Evolutionary conservation across 2,329 filamentous ascomycete genomes (phyloP).

Genomic region (Colletotrichum trifolii): DNA sequence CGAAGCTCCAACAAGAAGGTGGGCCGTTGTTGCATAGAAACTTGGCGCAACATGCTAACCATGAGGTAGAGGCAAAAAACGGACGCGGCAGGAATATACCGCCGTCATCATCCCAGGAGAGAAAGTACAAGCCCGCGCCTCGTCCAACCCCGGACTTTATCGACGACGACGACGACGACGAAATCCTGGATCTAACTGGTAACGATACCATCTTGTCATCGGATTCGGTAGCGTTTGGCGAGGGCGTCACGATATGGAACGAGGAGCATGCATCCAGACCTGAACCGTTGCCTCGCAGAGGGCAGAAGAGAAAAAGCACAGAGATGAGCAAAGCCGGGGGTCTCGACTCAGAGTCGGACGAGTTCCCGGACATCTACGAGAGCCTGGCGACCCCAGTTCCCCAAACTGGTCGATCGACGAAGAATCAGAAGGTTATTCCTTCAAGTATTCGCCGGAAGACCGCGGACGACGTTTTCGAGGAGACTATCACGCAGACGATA

Average conservation of each 20-base stretch:
- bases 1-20: conserved; percentile 37
- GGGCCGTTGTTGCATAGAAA: neutral
- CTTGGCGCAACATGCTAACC: neutral
- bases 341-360: conserved; percentile 51
- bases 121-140: conserved; percentile 15
- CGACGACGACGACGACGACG: conserved; percentile 40
- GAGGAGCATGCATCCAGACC: conserved; percentile 54
- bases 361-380: conserved; percentile 67
- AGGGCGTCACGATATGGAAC: conserved; percentile 55
- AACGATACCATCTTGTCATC: conserved; percentile 48
- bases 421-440: conserved; percentile 21
- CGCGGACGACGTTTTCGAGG: conserved; percentile 34
- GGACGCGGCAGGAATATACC: neutral
- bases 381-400: conserved; percentile 54
- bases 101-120: conserved; percentile 17
- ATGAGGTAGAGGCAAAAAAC: conserved; percentile 20
- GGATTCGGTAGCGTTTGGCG: conserved; percentile 49
- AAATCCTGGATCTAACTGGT: conserved; percentile 51
- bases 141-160: conserved; percentile 25
- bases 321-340: conserved; percentile 52
- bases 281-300: conserved; percentile 50
- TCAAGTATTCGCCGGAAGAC: conserved; percentile 25
- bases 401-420: conserved; percentile 44
- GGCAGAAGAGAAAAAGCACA: conserved; percentile 64
- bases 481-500: conserved; percentile 40